phyloP scores from a whole-genome alignment of 2,329 filamentous ascomycete species.

The Xylariales sp. region DNA sequence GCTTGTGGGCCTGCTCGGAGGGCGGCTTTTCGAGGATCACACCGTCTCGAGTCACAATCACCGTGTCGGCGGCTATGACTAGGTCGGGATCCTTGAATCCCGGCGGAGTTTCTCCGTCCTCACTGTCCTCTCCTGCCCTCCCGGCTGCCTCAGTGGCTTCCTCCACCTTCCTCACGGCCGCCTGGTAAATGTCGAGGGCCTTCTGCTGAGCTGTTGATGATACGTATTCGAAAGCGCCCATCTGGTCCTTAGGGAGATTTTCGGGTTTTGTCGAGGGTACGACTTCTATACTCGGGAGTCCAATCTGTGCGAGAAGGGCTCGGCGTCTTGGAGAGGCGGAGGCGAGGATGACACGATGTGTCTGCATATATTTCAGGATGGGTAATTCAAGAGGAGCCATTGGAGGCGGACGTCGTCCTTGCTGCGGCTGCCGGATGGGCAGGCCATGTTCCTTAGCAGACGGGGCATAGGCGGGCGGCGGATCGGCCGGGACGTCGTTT shows the following conservation, averaged over 20 bases:
- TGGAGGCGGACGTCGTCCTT: slow-evolving; percentile 48
- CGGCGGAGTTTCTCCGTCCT: slow-evolving; percentile 45
- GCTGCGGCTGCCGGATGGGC: slow-evolving; percentile 38
- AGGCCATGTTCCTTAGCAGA: slow-evolving; percentile 54
- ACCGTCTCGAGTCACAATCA: slow-evolving; percentile 82
- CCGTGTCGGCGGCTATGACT: slow-evolving; percentile 90
- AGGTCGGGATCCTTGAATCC: slow-evolving; percentile 74
- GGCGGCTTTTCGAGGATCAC: slow-evolving; percentile 91
- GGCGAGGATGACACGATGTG: slow-evolving; percentile 86
- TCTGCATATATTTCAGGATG: slow-evolving; percentile 78
- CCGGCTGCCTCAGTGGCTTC: slow-evolving; percentile 49
- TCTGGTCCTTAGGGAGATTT: slow-evolving; percentile 79
- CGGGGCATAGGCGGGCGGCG: slow-evolving; percentile 61
- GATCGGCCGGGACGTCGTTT: slow-evolving; percentile 50
- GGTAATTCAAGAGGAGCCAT: slow-evolving; percentile 79
- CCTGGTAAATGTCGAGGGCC: slow-evolving; percentile 76
- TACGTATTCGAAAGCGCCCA: slow-evolving; percentile 91
- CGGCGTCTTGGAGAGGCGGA: slow-evolving; percentile 88
- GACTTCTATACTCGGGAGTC: slow-evolving; percentile 84
- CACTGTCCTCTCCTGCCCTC: slow-evolving; percentile 48
- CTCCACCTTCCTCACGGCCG: slow-evolving; percentile 50
- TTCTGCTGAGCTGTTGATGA: slow-evolving; percentile 87
- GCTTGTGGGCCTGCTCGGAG: slow-evolving; percentile 81
- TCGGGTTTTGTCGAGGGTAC: slow-evolving; percentile 86
- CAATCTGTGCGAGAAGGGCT: slow-evolving; percentile 84